Conservation (phyloP, 2,329 filamentous ascomycete genomes). For the Fusarium bulbicola region DNA sequence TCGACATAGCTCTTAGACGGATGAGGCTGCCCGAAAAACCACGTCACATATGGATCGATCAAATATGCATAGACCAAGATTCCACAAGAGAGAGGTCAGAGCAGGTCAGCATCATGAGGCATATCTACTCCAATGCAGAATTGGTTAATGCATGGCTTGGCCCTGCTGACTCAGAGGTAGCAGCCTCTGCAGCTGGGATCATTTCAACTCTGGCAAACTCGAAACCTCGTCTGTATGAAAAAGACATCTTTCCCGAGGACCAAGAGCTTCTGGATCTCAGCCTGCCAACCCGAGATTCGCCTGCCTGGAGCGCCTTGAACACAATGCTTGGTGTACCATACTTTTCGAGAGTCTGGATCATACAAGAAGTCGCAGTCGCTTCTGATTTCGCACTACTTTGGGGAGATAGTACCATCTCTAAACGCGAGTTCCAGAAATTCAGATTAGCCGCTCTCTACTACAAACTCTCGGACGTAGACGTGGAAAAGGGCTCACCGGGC, state of each 20-base stretch:
- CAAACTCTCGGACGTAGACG: background rate
- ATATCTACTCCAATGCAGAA: background rate
- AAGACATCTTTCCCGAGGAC: background rate
- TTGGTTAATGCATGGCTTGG: background rate
- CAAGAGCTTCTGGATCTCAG: background rate
- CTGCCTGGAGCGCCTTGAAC: background rate
- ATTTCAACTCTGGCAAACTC: background rate
- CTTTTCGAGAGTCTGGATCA: background rate
- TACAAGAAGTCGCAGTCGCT: background rate
- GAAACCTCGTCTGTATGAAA: background rate
- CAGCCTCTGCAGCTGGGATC: background rate
- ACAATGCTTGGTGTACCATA: background rate
- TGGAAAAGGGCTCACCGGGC: background rate
- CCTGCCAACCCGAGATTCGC: background rate
- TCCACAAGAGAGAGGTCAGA: background rate
- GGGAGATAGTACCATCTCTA: background rate
- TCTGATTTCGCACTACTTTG: background rate
- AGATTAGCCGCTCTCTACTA: background rate
- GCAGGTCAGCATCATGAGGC: background rate
- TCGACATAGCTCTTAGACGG: background rate
- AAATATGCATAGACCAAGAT: background rate
- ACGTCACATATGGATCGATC: background rate
- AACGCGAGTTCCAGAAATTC: fast-evolving
- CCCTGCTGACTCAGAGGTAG: background rate
- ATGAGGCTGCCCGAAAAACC: fast-evolving